phyloP scores from a whole-genome alignment of 2,329 filamentous ascomycete species.

The Hymenoscyphus repandus region DNA sequence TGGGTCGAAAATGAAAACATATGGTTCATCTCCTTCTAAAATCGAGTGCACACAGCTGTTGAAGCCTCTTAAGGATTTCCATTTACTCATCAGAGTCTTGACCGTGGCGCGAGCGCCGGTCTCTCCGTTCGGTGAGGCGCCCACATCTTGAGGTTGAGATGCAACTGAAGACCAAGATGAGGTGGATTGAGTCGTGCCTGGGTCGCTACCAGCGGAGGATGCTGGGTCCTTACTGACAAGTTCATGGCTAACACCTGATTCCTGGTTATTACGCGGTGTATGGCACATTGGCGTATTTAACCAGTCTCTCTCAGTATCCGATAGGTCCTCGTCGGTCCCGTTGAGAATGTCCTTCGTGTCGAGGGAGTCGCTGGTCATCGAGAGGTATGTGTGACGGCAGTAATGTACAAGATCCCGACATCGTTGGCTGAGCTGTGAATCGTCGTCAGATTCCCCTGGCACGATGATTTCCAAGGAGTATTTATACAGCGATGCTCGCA shows the following conservation, averaged over 20 bases:
- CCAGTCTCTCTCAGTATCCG: conserved; percentile 2
- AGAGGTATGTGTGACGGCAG: conserved; percentile 17
- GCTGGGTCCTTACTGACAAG: background rate
- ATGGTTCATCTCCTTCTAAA: conserved; percentile 3
- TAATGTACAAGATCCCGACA: conserved; percentile 8
- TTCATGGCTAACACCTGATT: background rate
- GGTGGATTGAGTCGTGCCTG: background rate
- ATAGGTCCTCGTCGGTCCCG: background rate
- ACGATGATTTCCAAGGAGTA: conserved; percentile 18
- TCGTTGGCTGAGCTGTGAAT: background rate
- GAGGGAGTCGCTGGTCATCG: conserved; percentile 3
- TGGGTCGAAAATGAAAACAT: conserved; percentile 14
- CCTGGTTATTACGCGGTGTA: background rate
- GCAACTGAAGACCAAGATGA: background rate
- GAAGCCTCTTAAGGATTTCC: conserved; percentile 15
- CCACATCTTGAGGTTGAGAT: background rate
- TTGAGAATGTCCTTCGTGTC: background rate
- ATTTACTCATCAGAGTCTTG: conserved; percentile 10
- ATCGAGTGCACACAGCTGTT: conserved; percentile 11
- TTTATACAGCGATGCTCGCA: conserved; percentile 17
- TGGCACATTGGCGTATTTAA: background rate
- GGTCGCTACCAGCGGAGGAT: background rate
- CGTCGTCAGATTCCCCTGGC: conserved; percentile 3
- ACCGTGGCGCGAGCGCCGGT: background rate
- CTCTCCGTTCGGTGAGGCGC: background rate